These are phyloP conservation scores for Coniochaeta hoffmannii DNA, from an alignment of 2,329 filamentous ascomycete genomes.

Conservation along the genomic window DNA sequence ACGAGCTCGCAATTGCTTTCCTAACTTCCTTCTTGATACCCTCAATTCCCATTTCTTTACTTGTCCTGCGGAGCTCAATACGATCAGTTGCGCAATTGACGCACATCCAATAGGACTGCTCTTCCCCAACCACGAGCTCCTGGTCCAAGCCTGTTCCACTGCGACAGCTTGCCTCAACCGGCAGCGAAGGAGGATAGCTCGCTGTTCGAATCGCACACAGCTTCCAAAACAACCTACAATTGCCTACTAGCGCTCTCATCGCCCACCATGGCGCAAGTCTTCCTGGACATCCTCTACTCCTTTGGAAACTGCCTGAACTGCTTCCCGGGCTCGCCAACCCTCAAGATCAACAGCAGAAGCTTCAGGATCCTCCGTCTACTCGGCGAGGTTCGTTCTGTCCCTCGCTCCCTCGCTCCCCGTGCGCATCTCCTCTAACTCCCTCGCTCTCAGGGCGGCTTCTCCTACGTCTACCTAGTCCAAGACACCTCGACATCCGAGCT, in stretches of 20 bases:
- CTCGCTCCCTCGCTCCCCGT: neutral
- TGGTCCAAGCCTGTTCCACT: too few relatives aligned
- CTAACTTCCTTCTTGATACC: neutral
- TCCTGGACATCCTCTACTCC: constrained; percentile 84
- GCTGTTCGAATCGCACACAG: too few relatives aligned
- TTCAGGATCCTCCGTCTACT: constrained; percentile 94
- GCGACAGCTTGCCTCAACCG: too few relatives aligned
- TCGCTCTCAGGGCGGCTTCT: constrained; percentile 73
- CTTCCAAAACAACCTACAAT: too few relatives aligned
- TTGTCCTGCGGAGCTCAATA: neutral
- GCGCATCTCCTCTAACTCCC: neutral
- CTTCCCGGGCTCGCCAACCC: constrained; percentile 86
- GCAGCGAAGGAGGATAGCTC: too few relatives aligned
- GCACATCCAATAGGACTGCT: neutral
- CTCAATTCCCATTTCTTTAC: neutral
- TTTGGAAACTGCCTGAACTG: constrained; percentile 93
- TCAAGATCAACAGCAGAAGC: constrained; percentile 90
- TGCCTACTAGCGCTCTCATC: neutral
- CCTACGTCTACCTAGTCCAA: constrained; percentile 97
- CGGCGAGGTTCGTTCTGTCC: constrained; percentile 68
- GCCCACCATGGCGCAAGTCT: constrained; percentile 65
- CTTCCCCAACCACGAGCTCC: too few relatives aligned
- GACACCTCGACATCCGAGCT: constrained; percentile 76
- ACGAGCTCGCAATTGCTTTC: neutral
- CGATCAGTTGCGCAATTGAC: neutral